phyloP scores from a whole-genome alignment of 768 basidiomycete species.

The Postia placenta region DNA sequence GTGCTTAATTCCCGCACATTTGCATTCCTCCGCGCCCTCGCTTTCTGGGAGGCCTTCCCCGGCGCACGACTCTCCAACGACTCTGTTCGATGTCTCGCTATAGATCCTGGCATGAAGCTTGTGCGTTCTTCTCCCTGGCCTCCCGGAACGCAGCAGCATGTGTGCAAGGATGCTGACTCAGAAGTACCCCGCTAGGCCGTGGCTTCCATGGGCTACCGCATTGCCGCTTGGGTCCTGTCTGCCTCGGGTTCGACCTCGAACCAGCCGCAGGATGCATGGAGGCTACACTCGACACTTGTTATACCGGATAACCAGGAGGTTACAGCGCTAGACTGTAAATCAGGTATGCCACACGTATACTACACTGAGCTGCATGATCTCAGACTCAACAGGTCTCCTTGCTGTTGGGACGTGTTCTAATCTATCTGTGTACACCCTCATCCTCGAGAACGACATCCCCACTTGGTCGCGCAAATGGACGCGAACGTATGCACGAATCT shows the following conservation, averaged over 20 bases:
- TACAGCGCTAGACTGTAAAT: slow-evolving; percentile 65
- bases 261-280: slow-evolving; percentile 54
- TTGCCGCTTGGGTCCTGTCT: slow-evolving; percentile 79
- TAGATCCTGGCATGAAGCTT: slow-evolving; percentile 77
- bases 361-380: slow-evolving; percentile 1
- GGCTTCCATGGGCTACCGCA: slow-evolving; percentile 57
- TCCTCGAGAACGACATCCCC: slow-evolving; percentile 75
- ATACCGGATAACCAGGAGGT: slow-evolving; percentile 50
- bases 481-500: slow-evolving; percentile 38
- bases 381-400: slow-evolving; percentile 54
- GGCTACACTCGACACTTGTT: slow-evolving; percentile 75
- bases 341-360: slow-evolving; percentile 40
- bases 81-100: slow-evolving; percentile 53
- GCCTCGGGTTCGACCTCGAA: slow-evolving; percentile 27
- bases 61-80: slow-evolving; percentile 37
- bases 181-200: slow-evolving; percentile 46
- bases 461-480: slow-evolving; percentile 83
- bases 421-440: slow-evolving; percentile 70
- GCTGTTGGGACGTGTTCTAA: slow-evolving; percentile 57
- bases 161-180: slow-evolving; percentile 1
- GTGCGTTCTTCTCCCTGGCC: no score
- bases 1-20: slow-evolving; percentile 68
- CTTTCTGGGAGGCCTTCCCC: slow-evolving; percentile 80
- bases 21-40: slow-evolving; percentile 59
- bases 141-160: no score